These are phyloP conservation scores for Parathielavia hyrcaniae DNA, from an alignment of 495 filamentous ascomycete genomes.

Conservation along the genomic window DNA sequence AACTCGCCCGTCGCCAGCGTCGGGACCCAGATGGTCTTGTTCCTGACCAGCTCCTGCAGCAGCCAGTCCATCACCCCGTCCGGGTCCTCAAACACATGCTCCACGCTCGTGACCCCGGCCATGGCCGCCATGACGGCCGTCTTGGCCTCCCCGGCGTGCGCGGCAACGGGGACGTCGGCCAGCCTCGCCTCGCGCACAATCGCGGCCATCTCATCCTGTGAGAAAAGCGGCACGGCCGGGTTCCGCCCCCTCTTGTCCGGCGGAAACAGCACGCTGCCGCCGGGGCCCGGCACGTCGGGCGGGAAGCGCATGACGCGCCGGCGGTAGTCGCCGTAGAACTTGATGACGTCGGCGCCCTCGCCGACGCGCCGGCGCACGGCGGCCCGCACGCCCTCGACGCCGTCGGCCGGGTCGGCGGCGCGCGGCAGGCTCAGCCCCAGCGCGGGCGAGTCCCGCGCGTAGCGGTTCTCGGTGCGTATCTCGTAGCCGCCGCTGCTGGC, in stretches of 20 bases:
- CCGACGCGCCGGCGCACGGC: conserved; percentile 45
- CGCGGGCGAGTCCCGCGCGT: neutral
- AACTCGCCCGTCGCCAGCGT: conserved; percentile 37
- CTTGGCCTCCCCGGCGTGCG: conserved; percentile 40
- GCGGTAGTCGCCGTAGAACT: conserved; percentile 50
- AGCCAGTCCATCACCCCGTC: conserved; percentile 33
- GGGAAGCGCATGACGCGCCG: conserved; percentile 45
- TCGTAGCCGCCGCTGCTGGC: conserved; percentile 47
- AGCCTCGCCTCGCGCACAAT: conserved; percentile 44
- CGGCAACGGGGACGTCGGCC: conserved; percentile 40
- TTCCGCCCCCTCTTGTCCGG: conserved; percentile 29
- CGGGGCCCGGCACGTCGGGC: conserved; percentile 19
- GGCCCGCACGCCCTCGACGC: conserved; percentile 37
- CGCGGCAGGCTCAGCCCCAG: conserved; percentile 29
- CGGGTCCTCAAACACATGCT: conserved; percentile 43
- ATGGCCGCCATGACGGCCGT: conserved; percentile 43
- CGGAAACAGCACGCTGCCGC: conserved; percentile 24
- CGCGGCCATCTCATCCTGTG: conserved; percentile 47
- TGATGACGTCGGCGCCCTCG: conserved; percentile 48
- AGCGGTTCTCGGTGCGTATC: conserved; percentile 40
- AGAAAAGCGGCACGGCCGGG: conserved; percentile 40
- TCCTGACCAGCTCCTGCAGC: conserved; percentile 35
- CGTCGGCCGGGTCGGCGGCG: conserved; percentile 43
- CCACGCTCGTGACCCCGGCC: conserved; percentile 48
- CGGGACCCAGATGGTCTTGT: conserved; percentile 44